Percentiles rank a stretch among this genome's conserved stretches.
phyloP scores from a whole-genome alignment of 1,284 basidiomycete species.

The Apiotrichum porosum region DNA sequence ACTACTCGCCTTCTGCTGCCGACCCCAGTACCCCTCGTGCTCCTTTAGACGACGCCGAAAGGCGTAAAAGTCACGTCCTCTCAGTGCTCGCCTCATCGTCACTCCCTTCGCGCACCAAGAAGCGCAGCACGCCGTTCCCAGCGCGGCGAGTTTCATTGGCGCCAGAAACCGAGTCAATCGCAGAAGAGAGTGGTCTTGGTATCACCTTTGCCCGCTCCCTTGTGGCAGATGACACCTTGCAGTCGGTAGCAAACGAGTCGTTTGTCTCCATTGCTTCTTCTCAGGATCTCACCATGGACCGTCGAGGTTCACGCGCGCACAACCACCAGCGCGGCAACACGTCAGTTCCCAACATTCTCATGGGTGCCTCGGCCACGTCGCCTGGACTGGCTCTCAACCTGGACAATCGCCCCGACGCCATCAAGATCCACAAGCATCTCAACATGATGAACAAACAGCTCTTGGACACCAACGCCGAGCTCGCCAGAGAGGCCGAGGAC shows the following conservation, averaged over 20 bases:
- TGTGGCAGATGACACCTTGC: neutral
- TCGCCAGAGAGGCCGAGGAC: slow-evolving; percentile 38
- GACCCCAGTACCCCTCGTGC: slow-evolving; percentile 25
- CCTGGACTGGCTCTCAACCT: slow-evolving; percentile 8
- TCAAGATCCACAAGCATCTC: slow-evolving; percentile 47
- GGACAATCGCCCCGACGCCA: slow-evolving; percentile 38
- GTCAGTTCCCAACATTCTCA: slow-evolving; percentile 39
- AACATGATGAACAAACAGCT: slow-evolving; percentile 47
- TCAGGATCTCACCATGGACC: slow-evolving; percentile 44
- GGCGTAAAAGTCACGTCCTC: slow-evolving; percentile 39
- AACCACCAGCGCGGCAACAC: slow-evolving; percentile 35
- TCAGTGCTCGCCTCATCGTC: slow-evolving; percentile 35
- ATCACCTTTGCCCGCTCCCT: neutral
- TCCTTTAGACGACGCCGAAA: slow-evolving; percentile 30
- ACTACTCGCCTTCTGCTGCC: neutral
- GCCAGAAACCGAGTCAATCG: slow-evolving; percentile 25
- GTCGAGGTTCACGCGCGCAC: slow-evolving; percentile 26
- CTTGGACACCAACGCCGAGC: slow-evolving; percentile 37
- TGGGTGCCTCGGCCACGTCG: slow-evolving; percentile 15
- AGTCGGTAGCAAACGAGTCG: slow-evolving; percentile 30
- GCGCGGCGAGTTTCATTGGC: slow-evolving; percentile 29
- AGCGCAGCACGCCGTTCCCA: slow-evolving; percentile 37
- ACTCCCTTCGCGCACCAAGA: slow-evolving; percentile 19
- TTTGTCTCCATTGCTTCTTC: slow-evolving; percentile 47
- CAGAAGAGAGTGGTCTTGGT: slow-evolving; percentile 19